These are phyloP conservation scores for Globisporangium paroecandrum DNA, from an alignment of 352 stramenopile species.

Conservation along the genomic window DNA sequence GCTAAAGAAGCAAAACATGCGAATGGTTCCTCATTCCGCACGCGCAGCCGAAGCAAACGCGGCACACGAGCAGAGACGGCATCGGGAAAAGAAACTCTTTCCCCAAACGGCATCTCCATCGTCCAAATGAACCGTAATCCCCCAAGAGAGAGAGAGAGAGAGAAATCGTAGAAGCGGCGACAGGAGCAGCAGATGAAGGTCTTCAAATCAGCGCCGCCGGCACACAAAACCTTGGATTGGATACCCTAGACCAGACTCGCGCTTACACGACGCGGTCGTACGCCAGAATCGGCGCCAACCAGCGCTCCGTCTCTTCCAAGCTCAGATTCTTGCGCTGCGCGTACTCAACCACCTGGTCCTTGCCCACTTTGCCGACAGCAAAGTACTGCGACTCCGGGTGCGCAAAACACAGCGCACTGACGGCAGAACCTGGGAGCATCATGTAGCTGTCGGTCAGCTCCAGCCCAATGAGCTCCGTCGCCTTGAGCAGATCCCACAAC, in stretches of 20 bases:
- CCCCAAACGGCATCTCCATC: conserved; percentile 17
- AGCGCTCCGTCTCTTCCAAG: conserved; percentile 90
- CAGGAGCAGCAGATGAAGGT: neutral
- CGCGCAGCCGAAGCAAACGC: neutral
- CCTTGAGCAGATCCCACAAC: conserved; percentile 95
- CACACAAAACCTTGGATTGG: neutral
- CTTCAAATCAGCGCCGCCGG: neutral
- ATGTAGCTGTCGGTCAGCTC: conserved; percentile 92
- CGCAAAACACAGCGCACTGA: conserved; percentile 95
- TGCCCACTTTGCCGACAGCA: conserved; percentile 95
- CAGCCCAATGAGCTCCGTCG: conserved; percentile 91
- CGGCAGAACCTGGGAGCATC: conserved; percentile 94
- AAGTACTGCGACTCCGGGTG: conserved; percentile 96
- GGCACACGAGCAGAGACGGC: conserved; percentile 17
- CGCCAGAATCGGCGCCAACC: conserved; percentile 94
- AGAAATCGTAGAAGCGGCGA: neutral
- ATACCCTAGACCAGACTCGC: neutral
- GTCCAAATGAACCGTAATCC: conserved; percentile 7
- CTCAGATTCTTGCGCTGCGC: conserved; percentile 90
- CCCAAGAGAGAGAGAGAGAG: conserved; percentile 68
- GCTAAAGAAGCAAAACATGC: conserved; percentile 22
- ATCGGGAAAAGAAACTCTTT: conserved; percentile 3
- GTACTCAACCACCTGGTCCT: conserved; percentile 96
- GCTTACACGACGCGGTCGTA: conserved; percentile 82
- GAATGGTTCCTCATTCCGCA: conserved; percentile 17